Evolutionary conservation across 192 early-diverging fungal species (phyloP), one percentile per base, ranked within the genome.

Genomic region (Chytriomyces hyalinus): DNA sequence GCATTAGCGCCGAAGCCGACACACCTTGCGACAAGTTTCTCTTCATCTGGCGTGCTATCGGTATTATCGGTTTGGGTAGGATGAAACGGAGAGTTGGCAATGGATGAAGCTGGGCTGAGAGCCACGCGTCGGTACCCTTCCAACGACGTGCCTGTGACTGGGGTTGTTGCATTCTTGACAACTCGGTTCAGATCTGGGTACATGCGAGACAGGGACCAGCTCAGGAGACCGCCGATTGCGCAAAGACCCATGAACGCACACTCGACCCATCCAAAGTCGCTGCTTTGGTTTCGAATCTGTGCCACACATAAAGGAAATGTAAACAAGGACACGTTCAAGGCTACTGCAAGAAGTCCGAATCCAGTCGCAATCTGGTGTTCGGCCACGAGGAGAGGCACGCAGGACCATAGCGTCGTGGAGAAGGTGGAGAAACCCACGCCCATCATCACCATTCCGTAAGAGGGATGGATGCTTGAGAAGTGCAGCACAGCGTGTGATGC

Each of bases 341-440:
- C 88, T 11, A 89, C 85, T 1, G 90, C 84, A 3, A 90, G 67
- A 7, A 91, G 65, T 11, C 91, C 91, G 65, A 91, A 92, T 0
- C 91, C 90, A 1, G 90, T 91, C 6, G 88, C 91, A n/a, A 92
- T 86, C 75, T 92, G 87, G 67, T 89, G 82, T 28, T 76, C 69
- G 22, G 82, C 77, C 36, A 90, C 91, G 17, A 92, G 69, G 11
- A 89, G 81, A 0, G 91, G 87, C n/a, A 92, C 87, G 78, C 89
- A 90, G 3, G 90, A 90, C 91, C 91, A 92, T 10, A 92, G 49
- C 5, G 88, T 86, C 5, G 84, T 75, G 4, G 88, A 89, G 76
- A 90, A 91, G 15, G 88, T 53, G 44, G 88, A 85, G 71, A 86
- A 91, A 3, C 82, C 81, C 0, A 91, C 24, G 4, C 91, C 91